Evolutionary conservation across 768 basidiomycete species (phyloP).

Genomic region (Hericium coralloides): DNA sequence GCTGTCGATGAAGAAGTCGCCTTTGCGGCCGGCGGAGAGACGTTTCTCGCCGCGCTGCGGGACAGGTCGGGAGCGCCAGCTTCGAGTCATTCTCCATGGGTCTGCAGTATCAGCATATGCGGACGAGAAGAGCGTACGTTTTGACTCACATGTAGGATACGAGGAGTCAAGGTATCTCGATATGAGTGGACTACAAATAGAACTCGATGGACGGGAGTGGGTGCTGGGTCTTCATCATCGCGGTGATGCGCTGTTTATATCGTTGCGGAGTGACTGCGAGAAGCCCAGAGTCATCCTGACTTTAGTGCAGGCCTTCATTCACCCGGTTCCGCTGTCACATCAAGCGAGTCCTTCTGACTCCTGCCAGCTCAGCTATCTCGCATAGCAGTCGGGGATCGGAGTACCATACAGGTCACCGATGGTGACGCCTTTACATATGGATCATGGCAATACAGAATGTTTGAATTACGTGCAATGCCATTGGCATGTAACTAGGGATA

Average conservation of each 20-base stretch:
- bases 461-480: no score
- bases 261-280: neutral
- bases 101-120: neutral
- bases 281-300: neutral
- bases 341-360: no score
- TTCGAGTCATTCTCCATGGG: neutral
- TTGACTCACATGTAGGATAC: neutral
- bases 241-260: neutral
- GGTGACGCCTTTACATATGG: no score
- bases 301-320: neutral
- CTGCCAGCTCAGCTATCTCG: no score
- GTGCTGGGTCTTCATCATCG: neutral
- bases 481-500: no score
- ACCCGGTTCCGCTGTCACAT: no score
- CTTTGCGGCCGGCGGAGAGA: neutral
- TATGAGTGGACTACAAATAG: neutral
- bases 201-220: neutral
- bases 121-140: neutral
- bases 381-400: no score
- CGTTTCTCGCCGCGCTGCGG: neutral
- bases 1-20: neutral
- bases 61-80: neutral
- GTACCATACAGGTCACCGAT: no score
- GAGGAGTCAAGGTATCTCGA: neutral
- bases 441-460: no score